Evolutionary conservation across 1,284 basidiomycete genomes (phyloP).

Genomic region (Cryptococcus hybrid): DNA sequence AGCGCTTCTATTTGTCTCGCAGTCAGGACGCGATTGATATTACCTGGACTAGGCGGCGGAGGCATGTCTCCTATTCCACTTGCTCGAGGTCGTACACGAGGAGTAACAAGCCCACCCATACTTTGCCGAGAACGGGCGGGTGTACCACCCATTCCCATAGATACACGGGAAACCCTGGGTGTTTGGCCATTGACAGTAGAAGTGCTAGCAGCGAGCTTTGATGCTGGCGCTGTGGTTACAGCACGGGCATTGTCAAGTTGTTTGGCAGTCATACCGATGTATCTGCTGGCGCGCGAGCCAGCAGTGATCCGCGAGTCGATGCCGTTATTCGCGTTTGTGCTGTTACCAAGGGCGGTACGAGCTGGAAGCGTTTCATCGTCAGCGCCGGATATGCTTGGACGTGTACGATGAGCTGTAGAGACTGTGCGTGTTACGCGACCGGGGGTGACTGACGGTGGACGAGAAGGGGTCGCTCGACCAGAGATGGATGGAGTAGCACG

Average conservation of each 20-base stretch:
- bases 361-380: conserved; percentile 19
- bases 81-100: conserved; percentile 35
- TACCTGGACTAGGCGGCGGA: conserved; percentile 48
- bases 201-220: conserved; percentile 20
- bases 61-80: conserved; percentile 46
- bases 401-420: conserved; percentile 14
- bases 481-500: conserved; percentile 37
- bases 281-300: conserved; percentile 79
- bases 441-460: conserved; percentile 25
- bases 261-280: conserved; percentile 69
- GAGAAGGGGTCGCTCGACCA: conserved; percentile 59
- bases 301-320: conserved; percentile 61
- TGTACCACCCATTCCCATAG: conserved; percentile 29
- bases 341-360: conserved; percentile 28
- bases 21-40: conserved; percentile 21
- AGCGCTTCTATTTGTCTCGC: conserved; percentile 43
- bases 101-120: conserved; percentile 41
- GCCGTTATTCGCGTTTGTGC: conserved; percentile 32
- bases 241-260: conserved; percentile 60
- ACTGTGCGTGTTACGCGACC: conserved; percentile 24
- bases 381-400: not conserved
- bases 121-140: conserved; percentile 37
- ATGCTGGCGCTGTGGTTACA: conserved; percentile 16
- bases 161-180: conserved; percentile 39
- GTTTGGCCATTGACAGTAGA: conserved; percentile 22